phyloP scores from a whole-genome alignment of 345 rosid species.

The Citrus reticulata region DNA sequence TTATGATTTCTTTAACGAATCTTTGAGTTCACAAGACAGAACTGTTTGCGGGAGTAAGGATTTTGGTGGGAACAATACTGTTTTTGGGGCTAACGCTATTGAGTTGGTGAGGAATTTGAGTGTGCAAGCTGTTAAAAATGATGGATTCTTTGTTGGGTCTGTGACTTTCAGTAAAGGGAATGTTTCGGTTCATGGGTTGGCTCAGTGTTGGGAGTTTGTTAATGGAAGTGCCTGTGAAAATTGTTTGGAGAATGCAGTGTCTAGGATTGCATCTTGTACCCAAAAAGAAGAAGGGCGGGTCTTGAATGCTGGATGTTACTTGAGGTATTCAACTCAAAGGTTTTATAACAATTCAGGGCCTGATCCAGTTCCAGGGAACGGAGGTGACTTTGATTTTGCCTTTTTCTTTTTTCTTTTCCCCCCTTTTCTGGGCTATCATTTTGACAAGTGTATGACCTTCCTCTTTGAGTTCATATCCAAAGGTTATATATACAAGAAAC shows the following conservation, averaged over 20 bases:
- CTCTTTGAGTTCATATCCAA: neutral
- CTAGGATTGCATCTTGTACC: constrained; percentile 41
- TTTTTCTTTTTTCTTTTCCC: neutral
- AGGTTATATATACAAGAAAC: neutral
- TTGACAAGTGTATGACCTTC: neutral
- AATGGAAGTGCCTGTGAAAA: constrained; percentile 41
- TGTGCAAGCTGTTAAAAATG: constrained; percentile 39
- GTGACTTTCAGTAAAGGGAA: constrained; percentile 34
- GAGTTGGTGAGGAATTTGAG: constrained; percentile 60
- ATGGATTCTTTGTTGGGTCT: constrained; percentile 61
- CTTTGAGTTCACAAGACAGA: constrained; percentile 30
- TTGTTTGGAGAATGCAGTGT: constrained; percentile 49
- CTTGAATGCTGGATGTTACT: constrained; percentile 75
- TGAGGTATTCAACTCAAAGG: constrained; percentile 62
- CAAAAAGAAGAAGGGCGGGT: constrained; percentile 64
- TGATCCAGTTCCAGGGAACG: constrained; percentile 9
- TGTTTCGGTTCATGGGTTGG: constrained; percentile 73
- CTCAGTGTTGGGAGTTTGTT: constrained; percentile 80
- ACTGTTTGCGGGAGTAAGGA: constrained; percentile 43
- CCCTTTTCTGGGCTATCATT: neutral
- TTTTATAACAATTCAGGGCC: constrained; percentile 61
- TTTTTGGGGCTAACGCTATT: constrained; percentile 41
- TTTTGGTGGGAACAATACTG: constrained; percentile 47
- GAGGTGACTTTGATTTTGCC: constrained; percentile 35
- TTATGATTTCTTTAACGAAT: constrained; percentile 61